Base-by-base conservation (phyloP, 305 asterid genomes). In the Galium porrigens region DNA sequence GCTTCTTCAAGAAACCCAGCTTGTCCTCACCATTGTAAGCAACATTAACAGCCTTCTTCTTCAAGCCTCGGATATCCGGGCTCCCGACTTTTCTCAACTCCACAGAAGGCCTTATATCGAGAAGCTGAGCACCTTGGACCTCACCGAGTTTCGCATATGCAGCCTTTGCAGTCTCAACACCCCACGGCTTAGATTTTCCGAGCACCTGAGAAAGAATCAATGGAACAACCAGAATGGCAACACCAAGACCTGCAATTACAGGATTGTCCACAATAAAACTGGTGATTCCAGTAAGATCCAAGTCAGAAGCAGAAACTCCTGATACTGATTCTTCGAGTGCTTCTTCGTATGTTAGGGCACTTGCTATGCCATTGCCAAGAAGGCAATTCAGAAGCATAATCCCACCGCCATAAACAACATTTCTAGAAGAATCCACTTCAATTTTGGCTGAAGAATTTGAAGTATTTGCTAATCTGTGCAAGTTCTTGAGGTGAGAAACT, bases 261-360 rank as follows among this genome's bases (percentile, higher is more conserved):
- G 97, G 97, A 72, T 94, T 89, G 3, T 89, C 92, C 12, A 74
- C 56, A 1, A 73, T 81, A 74, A 94, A 89, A 64, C 72, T 78
- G 69, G 84, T 36, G 51, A 80, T 63, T 49, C 72, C 70, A 65
- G 83, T 95, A 12, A 85, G 42, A 74, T 52, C 57, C 29, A 52
- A 52, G n/a, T 84, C 95, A 39, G 83, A 65, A 44, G 64, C 15
- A 33, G 77, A 57, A 39, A 69, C 57, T 58, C 39, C 66, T 65
- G 52, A 46, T 4, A 68, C 63, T 46, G 96, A 76, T 63, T 87
- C 94, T 75, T 82, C 76, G 11, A 94, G 80, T 65, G 94, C 87
- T 76, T 89, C 96, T 1, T 94, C 96, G 63, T 81, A 89, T 20
- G 96, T 77, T 22, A 89, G 74, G n/a, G 96, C 95, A 74, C 76